Evolutionary conservation across 305 asterid species (phyloP).

Genomic region (Solanum chacoense): DNA sequence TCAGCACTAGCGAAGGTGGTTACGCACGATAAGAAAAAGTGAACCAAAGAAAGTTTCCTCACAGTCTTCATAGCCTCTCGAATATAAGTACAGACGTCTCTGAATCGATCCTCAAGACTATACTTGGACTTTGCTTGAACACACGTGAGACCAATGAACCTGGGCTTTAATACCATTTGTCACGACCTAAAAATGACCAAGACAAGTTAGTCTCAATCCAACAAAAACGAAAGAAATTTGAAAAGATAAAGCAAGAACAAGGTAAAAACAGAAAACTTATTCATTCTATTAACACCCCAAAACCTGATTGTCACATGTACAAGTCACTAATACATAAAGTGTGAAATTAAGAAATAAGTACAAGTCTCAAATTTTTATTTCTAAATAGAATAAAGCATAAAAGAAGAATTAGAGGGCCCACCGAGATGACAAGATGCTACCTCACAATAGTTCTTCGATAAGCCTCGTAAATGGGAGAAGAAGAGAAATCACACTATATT

Average conservation of each 20-base stretch:
- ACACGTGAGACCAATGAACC: not conserved
- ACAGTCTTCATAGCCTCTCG: not conserved
- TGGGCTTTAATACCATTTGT: not conserved
- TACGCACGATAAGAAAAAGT: not conserved
- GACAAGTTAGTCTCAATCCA: not conserved
- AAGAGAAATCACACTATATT: not conserved
- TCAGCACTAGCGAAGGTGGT: not conserved
- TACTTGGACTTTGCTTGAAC: not conserved
- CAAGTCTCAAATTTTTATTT: not conserved
- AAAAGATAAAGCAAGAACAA: not conserved
- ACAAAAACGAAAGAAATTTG: not conserved
- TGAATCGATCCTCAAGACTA: not conserved
- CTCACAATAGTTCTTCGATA: not conserved
- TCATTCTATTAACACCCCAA: not conserved
- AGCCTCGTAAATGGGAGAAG: not conserved
- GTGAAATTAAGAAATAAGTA: not conserved
- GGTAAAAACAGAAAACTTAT: not conserved
- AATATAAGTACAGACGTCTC: not conserved
- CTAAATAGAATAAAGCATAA: not conserved
- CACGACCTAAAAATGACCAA: not conserved
- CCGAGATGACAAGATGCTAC: not conserved
- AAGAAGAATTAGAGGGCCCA: not conserved
- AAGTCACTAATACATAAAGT: not conserved
- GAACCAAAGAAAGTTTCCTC: not conserved
- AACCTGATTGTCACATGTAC: not conserved